phyloP scores from a whole-genome alignment of 257 asterid genomes.

The Solanum pimpinellifolium region DNA sequence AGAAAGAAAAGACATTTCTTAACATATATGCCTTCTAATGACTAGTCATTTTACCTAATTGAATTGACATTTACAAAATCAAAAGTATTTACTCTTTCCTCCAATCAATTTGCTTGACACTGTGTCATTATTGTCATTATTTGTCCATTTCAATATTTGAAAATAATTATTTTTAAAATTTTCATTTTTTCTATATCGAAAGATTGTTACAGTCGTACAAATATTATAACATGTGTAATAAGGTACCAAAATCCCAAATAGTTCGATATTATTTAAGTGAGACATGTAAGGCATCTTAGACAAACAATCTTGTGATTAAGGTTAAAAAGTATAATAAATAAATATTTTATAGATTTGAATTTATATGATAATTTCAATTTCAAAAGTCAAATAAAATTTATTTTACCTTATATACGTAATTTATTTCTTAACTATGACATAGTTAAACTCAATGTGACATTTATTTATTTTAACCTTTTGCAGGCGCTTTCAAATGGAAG shows the following conservation, averaged over 20 bases:
- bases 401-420: too few species aligned
- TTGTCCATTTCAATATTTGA: not conserved
- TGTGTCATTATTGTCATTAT: not conserved
- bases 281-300: not conserved
- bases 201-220: not conserved
- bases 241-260: not conserved
- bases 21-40: not conserved
- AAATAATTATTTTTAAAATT: not conserved
- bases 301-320: not conserved
- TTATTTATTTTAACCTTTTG: not conserved
- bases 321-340: not conserved
- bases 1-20: not conserved
- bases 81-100: not conserved
- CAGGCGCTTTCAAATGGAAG: slow-evolving; percentile 6
- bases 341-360: not conserved
- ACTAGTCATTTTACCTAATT: not conserved
- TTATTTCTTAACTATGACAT: too few species aligned
- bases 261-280: not conserved
- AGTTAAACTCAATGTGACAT: not conserved
- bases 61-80: not conserved
- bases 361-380: too few species aligned
- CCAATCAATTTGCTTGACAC: not conserved
- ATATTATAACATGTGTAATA: not conserved
- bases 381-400: too few species aligned
- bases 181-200: not conserved